Percentiles rank a stretch among this genome's conserved stretches.
Conservation (phyloP, 129 eudicot species). For the Escallonia rubra region DNA sequence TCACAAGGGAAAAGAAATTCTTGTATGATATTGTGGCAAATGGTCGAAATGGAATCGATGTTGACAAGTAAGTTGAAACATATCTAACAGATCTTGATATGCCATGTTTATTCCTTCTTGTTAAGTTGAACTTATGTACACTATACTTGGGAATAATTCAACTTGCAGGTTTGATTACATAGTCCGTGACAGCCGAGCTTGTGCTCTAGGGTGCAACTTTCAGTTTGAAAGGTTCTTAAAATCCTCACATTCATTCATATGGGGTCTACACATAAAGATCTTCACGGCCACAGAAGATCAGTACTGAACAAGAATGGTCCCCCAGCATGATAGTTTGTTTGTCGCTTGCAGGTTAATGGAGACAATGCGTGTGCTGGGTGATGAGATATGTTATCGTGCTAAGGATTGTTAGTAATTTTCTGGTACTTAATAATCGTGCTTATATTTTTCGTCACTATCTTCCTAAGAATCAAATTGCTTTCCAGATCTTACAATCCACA, state of each 20-base stretch:
- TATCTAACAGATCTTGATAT: neutral
- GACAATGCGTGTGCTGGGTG: conserved; percentile 61
- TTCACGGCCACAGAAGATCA: too few relatives aligned
- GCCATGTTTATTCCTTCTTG: neutral
- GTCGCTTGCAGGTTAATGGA: conserved; percentile 50
- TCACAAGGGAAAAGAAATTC: conserved; percentile 41
- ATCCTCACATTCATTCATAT: neutral
- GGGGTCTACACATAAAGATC: neutral
- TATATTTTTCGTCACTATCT: neutral
- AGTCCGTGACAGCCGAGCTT: conserved; percentile 58
- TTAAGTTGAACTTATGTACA: too few relatives aligned
- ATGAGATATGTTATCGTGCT: conserved; percentile 69
- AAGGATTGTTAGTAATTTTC: conserved; percentile 46
- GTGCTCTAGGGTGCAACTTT: conserved; percentile 68
- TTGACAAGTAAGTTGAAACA: conserved; percentile 51
- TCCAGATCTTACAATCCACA: conserved; percentile 63
- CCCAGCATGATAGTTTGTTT: neutral
- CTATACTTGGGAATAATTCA: neutral
- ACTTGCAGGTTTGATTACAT: conserved; percentile 60
- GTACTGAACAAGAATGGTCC: too few relatives aligned
- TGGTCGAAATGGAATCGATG: conserved; percentile 70
- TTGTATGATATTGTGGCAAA: conserved; percentile 70
- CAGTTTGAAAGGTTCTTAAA: conserved; percentile 50
- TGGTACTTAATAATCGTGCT: neutral
- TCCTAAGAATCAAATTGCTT: neutral